phyloP scores from a whole-genome alignment of 257 asterid species.

The Nemophila menziesii region DNA sequence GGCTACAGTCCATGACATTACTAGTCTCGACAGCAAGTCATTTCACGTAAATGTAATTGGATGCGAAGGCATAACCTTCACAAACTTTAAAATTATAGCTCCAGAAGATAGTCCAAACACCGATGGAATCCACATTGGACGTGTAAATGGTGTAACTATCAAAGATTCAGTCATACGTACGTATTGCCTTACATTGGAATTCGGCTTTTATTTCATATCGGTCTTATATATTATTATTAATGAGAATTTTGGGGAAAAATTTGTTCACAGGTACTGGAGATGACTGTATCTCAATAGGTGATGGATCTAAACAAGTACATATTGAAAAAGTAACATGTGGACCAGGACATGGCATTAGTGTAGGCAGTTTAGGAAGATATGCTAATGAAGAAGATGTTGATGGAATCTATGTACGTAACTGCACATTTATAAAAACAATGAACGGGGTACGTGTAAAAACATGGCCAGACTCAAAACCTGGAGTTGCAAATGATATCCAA shows the following conservation, averaged over 20 bases:
- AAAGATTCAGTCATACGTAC: not conserved
- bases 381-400: constrained; percentile 14
- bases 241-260: too few relatives aligned
- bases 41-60: constrained; percentile 9
- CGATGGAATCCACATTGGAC: constrained; percentile 18
- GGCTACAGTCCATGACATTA: constrained; percentile 2
- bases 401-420: constrained; percentile 9
- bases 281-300: too few relatives aligned
- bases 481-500: constrained; percentile 9
- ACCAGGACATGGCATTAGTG: constrained; percentile 21
- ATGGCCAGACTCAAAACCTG: constrained; percentile 9
- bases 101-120: constrained; percentile 19
- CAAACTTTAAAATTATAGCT: constrained; percentile 2
- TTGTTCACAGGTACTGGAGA: too few relatives aligned
- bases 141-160: not conserved
- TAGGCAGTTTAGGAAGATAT: constrained; percentile 18
- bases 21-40: constrained; percentile 2
- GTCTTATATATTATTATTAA: too few relatives aligned
- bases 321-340: constrained; percentile 13
- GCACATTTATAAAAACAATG: constrained; percentile 6
- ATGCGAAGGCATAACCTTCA: constrained; percentile 7
- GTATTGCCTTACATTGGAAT: too few relatives aligned
- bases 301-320: constrained; percentile 8
- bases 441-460: constrained; percentile 19
- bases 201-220: too few relatives aligned